These are phyloP conservation scores for Persicaria maculosa DNA, from an alignment of 148 eudicot genomes.

Conservation along the genomic window DNA sequence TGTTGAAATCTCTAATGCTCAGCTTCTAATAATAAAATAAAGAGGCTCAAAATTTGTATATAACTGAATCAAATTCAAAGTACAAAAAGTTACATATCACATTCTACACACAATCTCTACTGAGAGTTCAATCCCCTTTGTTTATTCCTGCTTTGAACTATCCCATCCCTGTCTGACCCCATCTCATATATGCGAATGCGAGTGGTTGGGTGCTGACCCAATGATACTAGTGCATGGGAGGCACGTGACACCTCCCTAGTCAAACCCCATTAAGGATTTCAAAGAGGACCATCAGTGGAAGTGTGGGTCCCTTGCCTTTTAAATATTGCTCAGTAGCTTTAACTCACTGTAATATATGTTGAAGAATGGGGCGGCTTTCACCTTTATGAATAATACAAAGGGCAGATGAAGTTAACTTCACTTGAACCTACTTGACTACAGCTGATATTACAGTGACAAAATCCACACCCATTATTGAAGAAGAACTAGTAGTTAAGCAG, in stretches of 20 bases:
- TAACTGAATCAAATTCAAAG: neutral
- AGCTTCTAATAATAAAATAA: neutral
- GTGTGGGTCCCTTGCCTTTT: neutral
- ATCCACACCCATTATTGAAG: neutral
- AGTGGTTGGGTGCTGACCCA: neutral
- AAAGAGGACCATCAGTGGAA: neutral
- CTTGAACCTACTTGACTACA: constrained; percentile 4
- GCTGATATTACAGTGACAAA: constrained; percentile 6
- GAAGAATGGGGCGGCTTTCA: constrained; percentile 10
- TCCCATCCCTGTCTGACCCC: neutral
- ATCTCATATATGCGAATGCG: neutral
- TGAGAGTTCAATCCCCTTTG: neutral
- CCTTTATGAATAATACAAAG: neutral
- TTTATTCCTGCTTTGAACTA: neutral
- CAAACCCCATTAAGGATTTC: constrained; percentile 6
- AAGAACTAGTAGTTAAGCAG: neutral
- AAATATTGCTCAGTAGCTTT: neutral
- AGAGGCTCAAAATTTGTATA: neutral
- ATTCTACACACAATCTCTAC: neutral
- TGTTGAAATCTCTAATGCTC: neutral
- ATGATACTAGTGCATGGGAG: constrained; percentile 10
- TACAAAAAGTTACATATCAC: neutral
- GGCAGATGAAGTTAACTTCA: constrained; percentile 2
- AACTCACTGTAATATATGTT: constrained; percentile 3
- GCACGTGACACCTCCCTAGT: constrained; percentile 17